These are phyloP conservation scores for Mycena rosella DNA, from an alignment of 768 basidiomycete species.

Conservation along the genomic window DNA sequence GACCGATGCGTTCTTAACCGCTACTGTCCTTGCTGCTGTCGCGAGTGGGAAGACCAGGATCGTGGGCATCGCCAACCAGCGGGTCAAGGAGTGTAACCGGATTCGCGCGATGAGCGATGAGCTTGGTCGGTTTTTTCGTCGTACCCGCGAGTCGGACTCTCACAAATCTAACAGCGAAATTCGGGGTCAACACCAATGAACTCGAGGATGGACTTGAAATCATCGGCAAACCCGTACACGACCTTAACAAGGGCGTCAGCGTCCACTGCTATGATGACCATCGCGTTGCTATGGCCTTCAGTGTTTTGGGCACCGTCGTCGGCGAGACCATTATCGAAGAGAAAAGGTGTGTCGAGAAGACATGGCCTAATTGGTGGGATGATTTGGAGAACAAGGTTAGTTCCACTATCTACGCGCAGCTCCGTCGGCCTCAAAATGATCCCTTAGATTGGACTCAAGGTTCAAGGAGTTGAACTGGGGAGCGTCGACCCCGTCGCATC, in stretches of 20 bases:
- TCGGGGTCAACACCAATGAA: constrained; percentile 93
- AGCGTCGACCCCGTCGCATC: constrained; percentile 55
- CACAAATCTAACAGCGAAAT: constrained; percentile 84
- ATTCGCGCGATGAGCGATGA: constrained; percentile 98
- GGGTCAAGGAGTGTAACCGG: constrained; percentile 98
- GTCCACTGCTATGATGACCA: constrained; percentile 99
- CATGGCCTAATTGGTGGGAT: constrained; percentile 99
- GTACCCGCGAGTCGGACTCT: too few species aligned
- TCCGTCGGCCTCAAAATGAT: constrained; percentile 10
- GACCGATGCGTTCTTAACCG: constrained; percentile 99
- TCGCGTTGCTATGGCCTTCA: constrained; percentile 98
- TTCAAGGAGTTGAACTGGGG: constrained; percentile 86
- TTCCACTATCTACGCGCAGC: not conserved
- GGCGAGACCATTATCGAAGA: constrained; percentile 89
- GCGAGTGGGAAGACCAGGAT: constrained; percentile 82
- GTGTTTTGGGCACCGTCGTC: constrained; percentile 84
- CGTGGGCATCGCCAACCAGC: constrained; percentile 95
- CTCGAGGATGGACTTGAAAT: constrained; percentile 94
- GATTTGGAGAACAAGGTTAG: constrained; percentile 93
- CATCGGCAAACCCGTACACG: constrained; percentile 76
- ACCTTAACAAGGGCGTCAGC: constrained; percentile 78
- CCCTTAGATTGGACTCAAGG: constrained; percentile 85
- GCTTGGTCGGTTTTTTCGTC: constrained; percentile 70
- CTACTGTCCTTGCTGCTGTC: constrained; percentile 92
- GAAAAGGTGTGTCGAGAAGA: constrained; percentile 98